Evolutionary conservation across 2,329 filamentous ascomycete genomes (phyloP), one percentile per base, ranked within the genome.

Genomic region (Dichotomopilus funicola): DNA sequence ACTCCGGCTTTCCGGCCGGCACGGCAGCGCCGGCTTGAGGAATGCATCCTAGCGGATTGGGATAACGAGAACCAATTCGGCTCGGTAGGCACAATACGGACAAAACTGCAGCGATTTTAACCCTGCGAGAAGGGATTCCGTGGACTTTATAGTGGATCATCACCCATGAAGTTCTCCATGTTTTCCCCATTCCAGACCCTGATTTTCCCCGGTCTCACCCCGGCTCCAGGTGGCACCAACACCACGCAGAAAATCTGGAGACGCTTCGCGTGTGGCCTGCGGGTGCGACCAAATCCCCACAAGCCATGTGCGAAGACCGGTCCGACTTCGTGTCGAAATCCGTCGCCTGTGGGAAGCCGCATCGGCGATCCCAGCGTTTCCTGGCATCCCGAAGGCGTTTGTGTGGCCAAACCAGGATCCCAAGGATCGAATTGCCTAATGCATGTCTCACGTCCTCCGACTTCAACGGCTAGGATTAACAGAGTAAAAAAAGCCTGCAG

Each of bases 181-280:
- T 34, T 35, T n/a, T 50, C 46, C 53, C 35, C 53, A 46, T 41
- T 40, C 38, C 36, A 42, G 53, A 35, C 47, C 53, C 53, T 54
- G 47, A 50, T 45, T 50, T 54, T 6, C 51, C 47, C 53, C 36
- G 27, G 9, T 38, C 10, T 42, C 13, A 8, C 10, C 40, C 12
- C 40, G 11, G 10, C 37, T 38, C 37, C 37, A 38, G 37, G 12
- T 9, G 8, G 12, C 37, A 38, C 37, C 8, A 5, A n/a, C 19
- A 27, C 53, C n/a, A 50, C 6, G 45, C 45, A 38, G 47, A 6
- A 35, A 49, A 49, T 46, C 45, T 50, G 50, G 54, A 53, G 49
- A 44, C 49, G 40, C 45, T 40, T 40, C 12, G 0, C n/a, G 10
- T 41, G 27, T 10, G 44, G 33, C 44, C 33, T 27, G 38, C 35